Evolutionary conservation across 352 stramenopile species (phyloP), one percentile per base, ranked within the genome.

Genomic region (Globisporangium parvum): DNA sequence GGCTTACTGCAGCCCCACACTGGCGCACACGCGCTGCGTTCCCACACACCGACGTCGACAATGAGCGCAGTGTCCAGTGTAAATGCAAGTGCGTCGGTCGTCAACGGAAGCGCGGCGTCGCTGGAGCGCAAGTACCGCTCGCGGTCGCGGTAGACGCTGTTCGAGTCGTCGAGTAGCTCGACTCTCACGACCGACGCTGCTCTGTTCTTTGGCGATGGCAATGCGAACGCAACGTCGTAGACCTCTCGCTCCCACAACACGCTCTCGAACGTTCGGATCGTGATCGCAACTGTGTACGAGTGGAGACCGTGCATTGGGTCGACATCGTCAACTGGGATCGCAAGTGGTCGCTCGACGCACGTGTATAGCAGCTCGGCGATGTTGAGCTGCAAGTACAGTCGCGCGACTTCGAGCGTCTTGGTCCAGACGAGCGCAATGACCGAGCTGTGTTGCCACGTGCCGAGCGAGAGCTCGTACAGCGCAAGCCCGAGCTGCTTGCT

Each of bases 11-110:
- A 71, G 5, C 63, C 65, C 75, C 77, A 88, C 9, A 88, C 48
- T 9, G 75, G 77, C 3, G 66, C 49, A 37, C 71, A 82, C 12
- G 73, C 64, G 46, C 57, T 68, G 35, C 57, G 59, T 23, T 83
- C 75, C 77, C 77, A 88, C 15, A 84, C 56, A 11, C 48, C 77
- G 33, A 86, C 69, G 42, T 88, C 77, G n/a, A 86, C 63, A 26
- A 81, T 12, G 1, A 86, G 21, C n/a, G 53, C 73, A 21, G 65
- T 70, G 23, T 73, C 59, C 44, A 86, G 61, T 0, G 56, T 31
- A 28, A 67, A 63, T 0, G 70, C 69, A 20, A 88, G 69, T 2
- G 75, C 75, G 21, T 86, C 75, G 0, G 71, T 84, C 9, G 47
- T 50, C 35, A 87, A 46, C 28, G 46, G 48, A 15, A 80, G 49